These are phyloP conservation scores for Cordyceps cateniannulata DNA, from an alignment of 2,329 filamentous ascomycete species.

Conservation along the genomic window DNA sequence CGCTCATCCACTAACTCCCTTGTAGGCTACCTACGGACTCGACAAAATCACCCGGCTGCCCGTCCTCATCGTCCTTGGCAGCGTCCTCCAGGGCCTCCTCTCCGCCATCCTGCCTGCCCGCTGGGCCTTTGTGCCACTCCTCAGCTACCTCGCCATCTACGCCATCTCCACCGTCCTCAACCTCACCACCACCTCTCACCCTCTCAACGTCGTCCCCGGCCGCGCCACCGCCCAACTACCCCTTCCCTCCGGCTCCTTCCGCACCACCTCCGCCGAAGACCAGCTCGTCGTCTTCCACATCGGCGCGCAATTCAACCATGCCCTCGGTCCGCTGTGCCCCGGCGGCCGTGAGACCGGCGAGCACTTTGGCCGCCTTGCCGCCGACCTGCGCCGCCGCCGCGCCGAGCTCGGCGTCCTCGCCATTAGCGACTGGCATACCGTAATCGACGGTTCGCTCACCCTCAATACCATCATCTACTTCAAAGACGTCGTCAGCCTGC, in stretches of 20 bases:
- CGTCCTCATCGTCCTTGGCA: constrained; percentile 28
- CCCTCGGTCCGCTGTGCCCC: constrained; percentile 42
- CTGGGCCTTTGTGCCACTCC: constrained; percentile 27
- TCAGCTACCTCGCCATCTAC: constrained; percentile 14
- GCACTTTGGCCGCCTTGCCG: constrained; percentile 33
- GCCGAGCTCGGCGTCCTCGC: constrained; percentile 43
- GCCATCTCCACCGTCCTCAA: constrained; percentile 23
- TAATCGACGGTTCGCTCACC: constrained; percentile 31
- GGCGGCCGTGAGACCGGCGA: constrained; percentile 32
- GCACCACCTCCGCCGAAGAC: constrained; percentile 21
- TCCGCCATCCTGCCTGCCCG: constrained; percentile 26
- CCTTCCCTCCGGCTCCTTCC: constrained; percentile 19
- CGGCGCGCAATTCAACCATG: constrained; percentile 39
- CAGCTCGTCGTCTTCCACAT: constrained; percentile 38
- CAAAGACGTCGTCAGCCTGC: constrained; percentile 38
- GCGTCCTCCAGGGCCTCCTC: constrained; percentile 27
- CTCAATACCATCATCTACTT: constrained; percentile 45
- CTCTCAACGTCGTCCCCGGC: constrained; percentile 23
- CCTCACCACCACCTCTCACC: constrained; percentile 22
- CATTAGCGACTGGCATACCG: constrained; percentile 33
- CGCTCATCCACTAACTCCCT: constrained; percentile 12
- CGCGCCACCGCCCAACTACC: constrained; percentile 30
- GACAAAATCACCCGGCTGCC: constrained; percentile 29
- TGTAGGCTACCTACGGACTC: constrained; percentile 19
- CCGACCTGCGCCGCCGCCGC: constrained; percentile 27